phyloP scores from a whole-genome alignment of 1,139 yeast species.

The Fermentozyma sake region DNA sequence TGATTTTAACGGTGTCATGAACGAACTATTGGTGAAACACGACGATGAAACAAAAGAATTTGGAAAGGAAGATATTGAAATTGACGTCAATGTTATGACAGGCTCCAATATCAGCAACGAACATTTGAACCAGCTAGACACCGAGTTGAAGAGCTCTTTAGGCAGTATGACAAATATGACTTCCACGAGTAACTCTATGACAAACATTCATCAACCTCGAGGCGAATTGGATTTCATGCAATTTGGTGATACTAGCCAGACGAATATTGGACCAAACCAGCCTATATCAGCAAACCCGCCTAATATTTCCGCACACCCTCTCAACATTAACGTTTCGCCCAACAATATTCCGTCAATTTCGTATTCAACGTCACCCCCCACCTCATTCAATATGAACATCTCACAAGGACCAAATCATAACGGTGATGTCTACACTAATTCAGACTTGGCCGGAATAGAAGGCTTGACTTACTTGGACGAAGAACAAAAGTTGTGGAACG shows the following conservation, averaged over 20 bases:
- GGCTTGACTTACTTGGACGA: conserved; percentile 42
- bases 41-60: conserved; percentile 36
- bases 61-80: neutral
- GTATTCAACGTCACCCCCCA: conserved; percentile 6
- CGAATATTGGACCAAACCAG: no score
- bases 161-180: no score
- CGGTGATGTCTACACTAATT: conserved; percentile 30
- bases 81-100: neutral
- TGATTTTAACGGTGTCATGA: conserved; percentile 67
- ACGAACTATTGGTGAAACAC: conserved; percentile 51
- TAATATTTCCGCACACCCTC: no score
- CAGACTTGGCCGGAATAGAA: conserved; percentile 41
- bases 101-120: conserved; percentile 7
- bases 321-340: no score
- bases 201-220: no score
- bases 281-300: no score
- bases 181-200: no score
- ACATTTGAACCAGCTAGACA: conserved; percentile 9
- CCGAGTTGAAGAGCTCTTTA: conserved; percentile 7
- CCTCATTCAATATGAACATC: conserved; percentile 16
- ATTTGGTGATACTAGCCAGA: no score
- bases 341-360: no score
- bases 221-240: no score
- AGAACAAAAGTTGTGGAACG: conserved; percentile 70
- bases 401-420: conserved; percentile 9